Base-by-base conservation (phyloP, 352 stramenopile genomes). In the Pythium insidiosum region DNA sequence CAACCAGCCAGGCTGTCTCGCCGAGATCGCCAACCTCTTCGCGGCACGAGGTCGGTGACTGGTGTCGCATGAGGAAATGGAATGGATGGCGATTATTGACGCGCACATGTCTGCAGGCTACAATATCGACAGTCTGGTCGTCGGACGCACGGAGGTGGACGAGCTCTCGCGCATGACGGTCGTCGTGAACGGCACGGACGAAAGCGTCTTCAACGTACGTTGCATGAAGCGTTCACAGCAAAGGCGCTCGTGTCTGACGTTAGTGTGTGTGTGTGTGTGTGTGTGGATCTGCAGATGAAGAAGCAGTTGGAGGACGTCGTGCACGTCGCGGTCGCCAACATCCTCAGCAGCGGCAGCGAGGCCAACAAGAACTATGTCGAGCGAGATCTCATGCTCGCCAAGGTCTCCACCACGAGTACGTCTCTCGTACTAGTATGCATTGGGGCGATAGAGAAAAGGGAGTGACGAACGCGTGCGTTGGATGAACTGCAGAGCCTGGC, bases 51-150 rank as follows among this genome's bases (percentile, higher is more conserved):
- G 76, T 88, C 42, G 24, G 62, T 66, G n/a, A 4, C 19, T 10
- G 10, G 23, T 30, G 24, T 38, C 29, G 22, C 9, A n/a, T 15
- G 30, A 9, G 10, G 13, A n/a, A n/a, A n/a, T n/a, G n/a, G n/a
- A n/a, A n/a, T n/a, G n/a, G n/a, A n/a, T n/a, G n/a, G n/a, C n/a
- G n/a, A n/a, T n/a, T n/a, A n/a, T n/a, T n/a, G n/a, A n/a, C n/a
- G n/a, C n/a, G n/a, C n/a, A n/a, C n/a, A n/a, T n/a, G n/a, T n/a
- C n/a, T n/a, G 43, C 19, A 81, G 72, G 79, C 19, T 92, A 92
- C 70, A 92, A 92, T 53, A 92, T 92, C 61, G 80, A 92, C 56
- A 88, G 74, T 61, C 56, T 92, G 6, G 77, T 92, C n/a, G 80
- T 89, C 12, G 80, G 80, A 7, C 80, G 75, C 51, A 92, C 76